These are phyloP conservation scores for Haplosporangium gracile DNA, from an alignment of 192 early-diverging fungal species.

Conservation along the genomic window DNA sequence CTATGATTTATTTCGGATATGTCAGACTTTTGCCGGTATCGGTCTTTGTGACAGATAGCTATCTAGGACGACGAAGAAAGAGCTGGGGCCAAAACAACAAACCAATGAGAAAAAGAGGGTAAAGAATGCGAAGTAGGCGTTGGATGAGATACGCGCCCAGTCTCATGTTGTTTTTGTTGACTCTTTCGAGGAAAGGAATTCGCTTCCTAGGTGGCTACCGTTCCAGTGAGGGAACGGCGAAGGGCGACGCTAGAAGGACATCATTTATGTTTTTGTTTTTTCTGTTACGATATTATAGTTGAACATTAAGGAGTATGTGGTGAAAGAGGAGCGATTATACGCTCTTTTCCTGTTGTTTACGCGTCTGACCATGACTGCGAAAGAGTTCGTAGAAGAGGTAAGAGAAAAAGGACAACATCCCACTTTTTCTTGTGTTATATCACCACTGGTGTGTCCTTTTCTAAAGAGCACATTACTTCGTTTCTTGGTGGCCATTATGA, in stretches of 20 bases:
- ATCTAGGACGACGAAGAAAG: not conserved
- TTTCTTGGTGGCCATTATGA: not conserved
- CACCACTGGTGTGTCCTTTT: not conserved
- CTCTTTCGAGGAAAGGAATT: not conserved
- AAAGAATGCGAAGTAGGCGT: not conserved
- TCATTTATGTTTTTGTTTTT: not conserved
- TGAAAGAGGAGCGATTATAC: not conserved
- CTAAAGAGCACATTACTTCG: not conserved
- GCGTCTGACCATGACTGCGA: not conserved
- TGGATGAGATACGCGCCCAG: no score
- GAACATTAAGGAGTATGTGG: not conserved
- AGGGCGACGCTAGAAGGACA: not conserved
- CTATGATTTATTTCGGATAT: not conserved
- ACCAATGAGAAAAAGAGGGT: not conserved
- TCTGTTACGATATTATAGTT: not conserved
- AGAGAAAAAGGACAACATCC: not conserved
- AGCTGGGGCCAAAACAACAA: not conserved
- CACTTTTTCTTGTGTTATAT: not conserved
- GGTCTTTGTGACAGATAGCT: not conserved
- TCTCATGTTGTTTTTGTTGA: not conserved
- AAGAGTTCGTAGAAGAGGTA: not conserved
- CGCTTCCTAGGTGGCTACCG: not conserved
- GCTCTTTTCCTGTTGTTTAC: not conserved
- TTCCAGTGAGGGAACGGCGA: not conserved
- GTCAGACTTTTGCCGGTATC: constrained; percentile 8